These are phyloP conservation scores for Nakazawaea ambrosiae DNA, from an alignment of 805 yeast genomes.

Conservation along the genomic window DNA sequence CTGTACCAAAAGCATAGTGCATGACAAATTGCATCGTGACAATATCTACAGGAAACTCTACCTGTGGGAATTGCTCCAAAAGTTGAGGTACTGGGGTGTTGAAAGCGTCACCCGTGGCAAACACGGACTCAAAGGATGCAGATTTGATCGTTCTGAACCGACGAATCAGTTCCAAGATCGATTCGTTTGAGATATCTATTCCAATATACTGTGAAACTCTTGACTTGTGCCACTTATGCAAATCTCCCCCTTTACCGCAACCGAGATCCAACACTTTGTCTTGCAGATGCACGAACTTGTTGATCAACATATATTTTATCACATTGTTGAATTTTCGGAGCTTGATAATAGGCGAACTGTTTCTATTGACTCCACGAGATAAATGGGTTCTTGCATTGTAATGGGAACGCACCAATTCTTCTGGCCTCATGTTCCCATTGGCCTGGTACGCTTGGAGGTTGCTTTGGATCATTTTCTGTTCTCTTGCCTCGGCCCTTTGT, in stretches of 20 bases:
- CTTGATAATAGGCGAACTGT: slow-evolving; percentile 76
- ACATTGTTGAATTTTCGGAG: slow-evolving; percentile 87
- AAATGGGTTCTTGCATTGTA: slow-evolving; percentile 79
- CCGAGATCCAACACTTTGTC: slow-evolving; percentile 76
- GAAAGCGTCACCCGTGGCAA: slow-evolving; percentile 92
- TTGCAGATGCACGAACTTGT: slow-evolving; percentile 51
- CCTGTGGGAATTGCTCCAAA: slow-evolving; percentile 61
- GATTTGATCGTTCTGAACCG: slow-evolving; percentile 56
- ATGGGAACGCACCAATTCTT: slow-evolving; percentile 70
- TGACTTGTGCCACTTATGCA: slow-evolving; percentile 80
- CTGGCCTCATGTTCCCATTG: slow-evolving; percentile 30
- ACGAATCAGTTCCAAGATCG: slow-evolving; percentile 75
- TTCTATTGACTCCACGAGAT: slow-evolving; percentile 55
- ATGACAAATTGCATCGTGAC: slow-evolving; percentile 89
- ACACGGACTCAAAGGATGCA: slow-evolving; percentile 65
- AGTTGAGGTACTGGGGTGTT: slow-evolving; percentile 61
- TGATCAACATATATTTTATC: slow-evolving; percentile 78
- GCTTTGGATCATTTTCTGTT: slow-evolving; percentile 16
- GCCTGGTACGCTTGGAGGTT: slow-evolving; percentile 10
- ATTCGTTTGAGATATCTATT: slow-evolving; percentile 84
- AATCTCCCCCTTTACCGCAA: slow-evolving; percentile 98
- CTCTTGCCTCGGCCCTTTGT: slow-evolving; percentile 23
- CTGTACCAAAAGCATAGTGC: slow-evolving; percentile 91
- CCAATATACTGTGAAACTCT: slow-evolving; percentile 76
- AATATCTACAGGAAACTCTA: slow-evolving; percentile 73